Evolutionary conservation across 768 basidiomycete genomes (phyloP), one percentile per base, ranked within the genome.

Genomic region (Dictyophora rubrovolvata): DNA sequence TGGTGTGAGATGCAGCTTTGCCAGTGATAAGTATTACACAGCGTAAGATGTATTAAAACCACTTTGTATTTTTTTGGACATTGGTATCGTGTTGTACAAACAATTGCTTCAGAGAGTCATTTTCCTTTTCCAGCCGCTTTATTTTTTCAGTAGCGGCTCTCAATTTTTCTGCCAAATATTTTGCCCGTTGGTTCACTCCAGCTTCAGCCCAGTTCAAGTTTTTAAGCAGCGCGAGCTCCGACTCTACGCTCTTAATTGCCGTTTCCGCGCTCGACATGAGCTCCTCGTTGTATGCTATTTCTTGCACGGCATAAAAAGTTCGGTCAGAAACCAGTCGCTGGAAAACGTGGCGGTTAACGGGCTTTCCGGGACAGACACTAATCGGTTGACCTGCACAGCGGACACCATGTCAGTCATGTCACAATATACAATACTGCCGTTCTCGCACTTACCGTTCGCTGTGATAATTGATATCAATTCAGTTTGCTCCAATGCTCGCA

Each of bases 301-400:
- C 89, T 69, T 91, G 90, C 1, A 78, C 82, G 2, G 92, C 89
- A 63, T 76, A 77, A 75, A 95, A 95, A 48, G 87, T 74, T 4
- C 80, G 71, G 64, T 95, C 93, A 89, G 60, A 20, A 48, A 51
- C 46, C 57, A 97, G 77, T 47, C 82, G 78, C 64, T 89, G 79
- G 68, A 96, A 99, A 5, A 90, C 91, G 66, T 82, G 87, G 71
- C 80, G 80, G 67, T 89, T 87, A 0, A 98, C 84, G 0, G 96
- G 96, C 70, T 87, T 93, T 28, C 96, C 96, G 1, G 96, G 91
- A 49, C 81, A 79, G 64, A 98, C 88, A 1, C 77, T 79, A 1
- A 90, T 84, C 1, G 94, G 89, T 16, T 91, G 85, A 33, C 93
- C 93, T 88, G 63, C 14, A 33, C 20, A 8, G 55, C 21, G 46